Conservation (phyloP, 148 eudicot species). For the Rhododendron simsii region DNA sequence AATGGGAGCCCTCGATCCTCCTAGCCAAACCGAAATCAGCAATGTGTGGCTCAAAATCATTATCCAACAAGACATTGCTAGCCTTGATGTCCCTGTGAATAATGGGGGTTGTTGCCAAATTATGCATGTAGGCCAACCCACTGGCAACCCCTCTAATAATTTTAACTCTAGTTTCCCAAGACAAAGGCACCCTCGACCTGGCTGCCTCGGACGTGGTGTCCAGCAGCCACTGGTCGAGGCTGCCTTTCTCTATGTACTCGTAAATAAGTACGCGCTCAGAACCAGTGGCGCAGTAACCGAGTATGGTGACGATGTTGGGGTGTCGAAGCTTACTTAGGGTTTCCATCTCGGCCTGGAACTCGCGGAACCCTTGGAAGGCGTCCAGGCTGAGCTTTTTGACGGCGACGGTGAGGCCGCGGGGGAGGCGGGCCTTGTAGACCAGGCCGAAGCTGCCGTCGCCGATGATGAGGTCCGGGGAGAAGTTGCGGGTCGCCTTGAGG, state of each 20-base stretch:
- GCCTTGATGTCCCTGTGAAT: conserved; percentile 89
- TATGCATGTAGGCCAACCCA: conserved; percentile 61
- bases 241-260: conserved; percentile 65
- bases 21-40: conserved; percentile 91
- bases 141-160: conserved; percentile 60
- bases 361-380: conserved; percentile 79
- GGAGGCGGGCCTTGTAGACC: conserved; percentile 59
- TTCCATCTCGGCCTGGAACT: conserved; percentile 84
- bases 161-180: conserved; percentile 56
- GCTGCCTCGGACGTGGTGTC: too few species aligned
- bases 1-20: conserved; percentile 45
- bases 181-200: conserved; percentile 27
- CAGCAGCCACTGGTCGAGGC: conserved; percentile 80
- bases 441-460: conserved; percentile 88
- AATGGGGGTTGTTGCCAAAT: conserved; percentile 38
- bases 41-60: conserved; percentile 64
- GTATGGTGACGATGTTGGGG: conserved; percentile 56
- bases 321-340: conserved; percentile 63
- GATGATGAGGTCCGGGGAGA: conserved; percentile 50
- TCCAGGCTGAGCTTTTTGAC: conserved; percentile 64
- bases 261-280: conserved; percentile 64
- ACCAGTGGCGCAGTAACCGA: conserved; percentile 65
- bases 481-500: conserved; percentile 46
- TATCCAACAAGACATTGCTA: conserved; percentile 64
- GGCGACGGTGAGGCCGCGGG: conserved; percentile 37